These are phyloP conservation scores for Sporisorium sorghi DNA, from an alignment of 1,284 basidiomycete genomes.

Conservation along the genomic window DNA sequence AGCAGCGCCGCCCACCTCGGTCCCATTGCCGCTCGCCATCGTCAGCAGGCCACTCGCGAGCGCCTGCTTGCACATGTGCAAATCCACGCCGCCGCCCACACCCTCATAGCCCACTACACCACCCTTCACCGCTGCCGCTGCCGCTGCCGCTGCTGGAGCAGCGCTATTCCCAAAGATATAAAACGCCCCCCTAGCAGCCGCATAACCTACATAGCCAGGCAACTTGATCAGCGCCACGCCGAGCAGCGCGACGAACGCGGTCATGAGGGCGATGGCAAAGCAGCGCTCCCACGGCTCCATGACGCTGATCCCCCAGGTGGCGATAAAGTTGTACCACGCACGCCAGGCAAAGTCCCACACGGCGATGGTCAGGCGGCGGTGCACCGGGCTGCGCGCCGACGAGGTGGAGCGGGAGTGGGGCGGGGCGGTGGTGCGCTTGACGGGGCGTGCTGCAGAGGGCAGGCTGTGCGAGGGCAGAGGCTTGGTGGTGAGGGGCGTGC, in stretches of 20 bases:
- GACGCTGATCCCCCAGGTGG: constrained; percentile 12
- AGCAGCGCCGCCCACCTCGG: background rate
- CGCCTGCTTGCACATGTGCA: background rate
- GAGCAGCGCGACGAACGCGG: background rate
- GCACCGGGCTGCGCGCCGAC: no score
- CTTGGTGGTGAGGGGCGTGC: no score
- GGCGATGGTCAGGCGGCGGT: no score
- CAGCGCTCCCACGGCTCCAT: constrained; percentile 31
- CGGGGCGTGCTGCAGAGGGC: no score
- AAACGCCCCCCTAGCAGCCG: background rate
- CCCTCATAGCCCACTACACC: no score
- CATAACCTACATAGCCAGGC: background rate
- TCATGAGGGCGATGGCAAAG: constrained; percentile 14
- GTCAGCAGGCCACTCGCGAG: background rate
- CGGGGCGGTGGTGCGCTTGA: no score
- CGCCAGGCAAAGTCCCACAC: constrained; percentile 12
- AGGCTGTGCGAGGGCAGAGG: no score
- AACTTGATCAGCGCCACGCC: background rate
- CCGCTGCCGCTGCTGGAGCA: no score
- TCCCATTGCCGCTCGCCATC: background rate
- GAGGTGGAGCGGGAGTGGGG: no score
- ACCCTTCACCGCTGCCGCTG: background rate
- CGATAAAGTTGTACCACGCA: constrained; percentile 1
- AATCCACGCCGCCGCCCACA: no score
- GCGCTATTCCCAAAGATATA: constrained; percentile 8